phyloP scores from a whole-genome alignment of 257 asterid genomes.

The Striga asiatica region DNA sequence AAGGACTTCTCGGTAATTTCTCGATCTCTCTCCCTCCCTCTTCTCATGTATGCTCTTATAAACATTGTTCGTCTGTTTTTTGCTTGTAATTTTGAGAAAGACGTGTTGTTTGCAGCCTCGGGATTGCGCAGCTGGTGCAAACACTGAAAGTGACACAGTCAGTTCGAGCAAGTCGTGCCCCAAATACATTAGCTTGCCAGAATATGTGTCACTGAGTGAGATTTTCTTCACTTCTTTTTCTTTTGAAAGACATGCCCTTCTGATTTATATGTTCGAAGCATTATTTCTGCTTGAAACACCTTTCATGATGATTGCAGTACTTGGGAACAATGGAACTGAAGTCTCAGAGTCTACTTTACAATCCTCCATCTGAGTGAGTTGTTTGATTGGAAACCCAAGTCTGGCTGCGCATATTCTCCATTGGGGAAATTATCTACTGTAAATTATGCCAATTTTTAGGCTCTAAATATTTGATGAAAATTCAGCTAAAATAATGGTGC shows the following conservation, averaged over 20 bases:
- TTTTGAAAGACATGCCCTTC: neutral
- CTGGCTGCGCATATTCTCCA: neutral
- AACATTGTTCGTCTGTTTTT: neutral
- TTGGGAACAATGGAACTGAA: slow-evolving; percentile 13
- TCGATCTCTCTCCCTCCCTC: neutral
- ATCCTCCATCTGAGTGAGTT: slow-evolving; percentile 20
- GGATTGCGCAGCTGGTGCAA: slow-evolving; percentile 43
- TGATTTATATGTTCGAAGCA: neutral
- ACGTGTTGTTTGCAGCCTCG: slow-evolving; percentile 58
- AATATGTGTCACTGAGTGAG: slow-evolving; percentile 37
- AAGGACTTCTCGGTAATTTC: slow-evolving; percentile 65
- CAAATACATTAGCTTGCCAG: slow-evolving; percentile 62
- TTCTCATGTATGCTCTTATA: neutral
- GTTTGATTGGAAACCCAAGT: neutral
- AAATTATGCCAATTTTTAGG: too few species aligned
- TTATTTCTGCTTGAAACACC: neutral
- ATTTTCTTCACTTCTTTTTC: slow-evolving; percentile 4
- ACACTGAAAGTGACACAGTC: slow-evolving; percentile 23
- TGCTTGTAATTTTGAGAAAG: slow-evolving; percentile 5
- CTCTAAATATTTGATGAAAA: neutral
- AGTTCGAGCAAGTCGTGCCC: slow-evolving; percentile 53
- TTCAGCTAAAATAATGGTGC: neutral
- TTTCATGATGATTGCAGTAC: slow-evolving; percentile 25
- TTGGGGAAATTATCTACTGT: neutral
- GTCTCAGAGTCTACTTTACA: slow-evolving; percentile 17